Base-by-base conservation (phyloP, 352 stramenopile species). In the Globisporangium paroecandrum region DNA sequence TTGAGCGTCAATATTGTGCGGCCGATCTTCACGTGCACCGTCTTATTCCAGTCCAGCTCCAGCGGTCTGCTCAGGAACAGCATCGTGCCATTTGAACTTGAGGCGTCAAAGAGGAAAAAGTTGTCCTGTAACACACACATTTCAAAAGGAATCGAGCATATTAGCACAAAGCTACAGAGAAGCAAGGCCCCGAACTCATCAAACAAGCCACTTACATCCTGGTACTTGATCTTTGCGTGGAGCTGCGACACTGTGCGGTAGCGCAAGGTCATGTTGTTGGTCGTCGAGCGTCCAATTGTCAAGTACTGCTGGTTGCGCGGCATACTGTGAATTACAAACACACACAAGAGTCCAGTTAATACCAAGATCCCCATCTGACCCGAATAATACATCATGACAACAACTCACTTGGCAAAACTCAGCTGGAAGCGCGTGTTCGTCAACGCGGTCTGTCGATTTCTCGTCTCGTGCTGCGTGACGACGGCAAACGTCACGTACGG, bases 391-490 rank as follows among this genome's bases (percentile, higher is more conserved):
- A 25, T 3, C 27, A 32, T 10, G 4, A 47, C 3, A 13, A 15
- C 15, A 24, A 89, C 82, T 10, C 77, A 95, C 87, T 90, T 96
- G 58, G 87, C 87, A 72, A 98, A 98, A 69, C 87, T 96, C 47
- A 98, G 79, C 70, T 97, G 91, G 76, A 97, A 98, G 24, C 91
- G 89, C 55, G 91, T 98, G 72, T 96, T 97, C 15, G 93, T 97
- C 7, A 98, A 80, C 29, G 83, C 82, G 0, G 86, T 93, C 13
- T 86, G 90, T 13, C 84, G 83, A 70, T 89, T 93, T 43, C 87
- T 75, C 4, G 85, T 94, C 67, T 97, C 89, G 69, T 97, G 90
- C 69, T 94, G 88, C 29, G 90, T 97, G 38, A 97, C 90, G 47
- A 97, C 90, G 25, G 90, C 89, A 69, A 97, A 97, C 47, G 89